Conservation (phyloP, 805 yeast species). For the Tetrapisispora fleetii region DNA sequence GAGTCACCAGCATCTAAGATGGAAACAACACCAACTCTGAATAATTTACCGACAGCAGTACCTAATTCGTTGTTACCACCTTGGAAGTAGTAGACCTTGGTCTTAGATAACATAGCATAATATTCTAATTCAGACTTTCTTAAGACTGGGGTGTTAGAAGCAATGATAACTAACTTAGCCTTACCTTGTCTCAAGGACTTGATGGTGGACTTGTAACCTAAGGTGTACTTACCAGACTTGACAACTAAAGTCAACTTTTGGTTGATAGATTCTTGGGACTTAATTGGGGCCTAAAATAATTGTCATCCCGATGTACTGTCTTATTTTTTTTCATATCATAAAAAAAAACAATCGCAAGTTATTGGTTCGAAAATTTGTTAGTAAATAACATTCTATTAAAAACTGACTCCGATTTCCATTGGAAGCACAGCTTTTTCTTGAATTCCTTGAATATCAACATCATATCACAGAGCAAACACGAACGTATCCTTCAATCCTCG, state of each 20-base stretch:
- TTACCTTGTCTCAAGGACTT: slow-evolving; percentile 98
- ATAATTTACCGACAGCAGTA: slow-evolving; percentile 99
- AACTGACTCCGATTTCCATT: too few relatives aligned
- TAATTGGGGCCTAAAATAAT: slow-evolving; percentile 75
- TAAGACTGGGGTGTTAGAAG: slow-evolving; percentile 99
- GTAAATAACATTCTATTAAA: background rate
- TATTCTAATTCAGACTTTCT: slow-evolving; percentile 99
- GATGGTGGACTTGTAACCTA: slow-evolving; percentile 98
- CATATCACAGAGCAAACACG: too few relatives aligned
- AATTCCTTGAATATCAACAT: too few relatives aligned
- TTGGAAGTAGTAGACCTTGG: slow-evolving; percentile 94
- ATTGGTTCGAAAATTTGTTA: background rate
- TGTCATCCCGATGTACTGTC: background rate
- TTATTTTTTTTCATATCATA: background rate
- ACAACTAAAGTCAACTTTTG: slow-evolving; percentile 95
- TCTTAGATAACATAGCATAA: slow-evolving; percentile 99
- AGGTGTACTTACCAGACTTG: slow-evolving; percentile 99
- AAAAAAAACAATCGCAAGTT: background rate
- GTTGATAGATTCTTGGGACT: slow-evolving; percentile 88
- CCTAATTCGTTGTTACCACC: slow-evolving; percentile 99
- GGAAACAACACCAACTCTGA: slow-evolving; percentile 98
- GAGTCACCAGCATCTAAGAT: slow-evolving; percentile 99
- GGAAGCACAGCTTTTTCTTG: too few relatives aligned
- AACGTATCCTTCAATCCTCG: too few relatives aligned
- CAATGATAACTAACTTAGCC: slow-evolving; percentile 95